phyloP scores from a whole-genome alignment of 352 stramenopile genomes.

The Globisporangium solare region DNA sequence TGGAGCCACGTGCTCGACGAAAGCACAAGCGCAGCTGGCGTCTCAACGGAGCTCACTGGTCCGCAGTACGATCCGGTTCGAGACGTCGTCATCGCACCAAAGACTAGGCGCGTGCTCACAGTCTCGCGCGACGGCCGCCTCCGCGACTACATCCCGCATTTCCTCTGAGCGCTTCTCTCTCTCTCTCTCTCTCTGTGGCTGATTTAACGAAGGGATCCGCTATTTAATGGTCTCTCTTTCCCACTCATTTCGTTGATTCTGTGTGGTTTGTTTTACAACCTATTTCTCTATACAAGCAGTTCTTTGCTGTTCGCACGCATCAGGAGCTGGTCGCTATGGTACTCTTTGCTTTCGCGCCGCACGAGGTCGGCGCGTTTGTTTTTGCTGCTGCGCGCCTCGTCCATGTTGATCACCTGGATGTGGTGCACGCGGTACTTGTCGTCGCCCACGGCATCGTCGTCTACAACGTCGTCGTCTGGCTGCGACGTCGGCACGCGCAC shows the following conservation, averaged over 20 bases:
- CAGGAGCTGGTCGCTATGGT: slow-evolving; percentile 14
- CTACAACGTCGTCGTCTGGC: not conserved
- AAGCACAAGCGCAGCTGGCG: not conserved
- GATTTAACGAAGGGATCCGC: too few relatives aligned
- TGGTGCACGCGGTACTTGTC: slow-evolving; percentile 11
- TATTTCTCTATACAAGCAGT: slow-evolving; percentile 29
- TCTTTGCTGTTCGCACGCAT: slow-evolving; percentile 9
- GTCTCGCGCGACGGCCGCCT: slow-evolving; percentile 60
- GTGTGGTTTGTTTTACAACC: not conserved
- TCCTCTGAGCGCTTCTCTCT: too few relatives aligned
- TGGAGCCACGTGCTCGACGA: slow-evolving; percentile 32
- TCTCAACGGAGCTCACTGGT: slow-evolving; percentile 50
- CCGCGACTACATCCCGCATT: slow-evolving; percentile 58
- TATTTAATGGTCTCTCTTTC: too few relatives aligned
- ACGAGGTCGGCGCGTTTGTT: slow-evolving; percentile 33
- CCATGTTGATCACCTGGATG: slow-evolving; percentile 19
- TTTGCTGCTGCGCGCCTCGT: slow-evolving; percentile 8
- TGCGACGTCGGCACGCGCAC: slow-evolving; percentile 27
- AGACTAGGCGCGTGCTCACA: slow-evolving; percentile 44
- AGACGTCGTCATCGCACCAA: slow-evolving; percentile 27
- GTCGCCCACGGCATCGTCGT: not conserved
- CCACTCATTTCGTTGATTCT: not conserved
- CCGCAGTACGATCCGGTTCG: slow-evolving; percentile 67
- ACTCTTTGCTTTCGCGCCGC: slow-evolving; percentile 63
- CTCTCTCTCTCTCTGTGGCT: too few relatives aligned